These are phyloP conservation scores for Phytophthora kernoviae DNA, from an alignment of 352 stramenopile species.

Conservation along the genomic window DNA sequence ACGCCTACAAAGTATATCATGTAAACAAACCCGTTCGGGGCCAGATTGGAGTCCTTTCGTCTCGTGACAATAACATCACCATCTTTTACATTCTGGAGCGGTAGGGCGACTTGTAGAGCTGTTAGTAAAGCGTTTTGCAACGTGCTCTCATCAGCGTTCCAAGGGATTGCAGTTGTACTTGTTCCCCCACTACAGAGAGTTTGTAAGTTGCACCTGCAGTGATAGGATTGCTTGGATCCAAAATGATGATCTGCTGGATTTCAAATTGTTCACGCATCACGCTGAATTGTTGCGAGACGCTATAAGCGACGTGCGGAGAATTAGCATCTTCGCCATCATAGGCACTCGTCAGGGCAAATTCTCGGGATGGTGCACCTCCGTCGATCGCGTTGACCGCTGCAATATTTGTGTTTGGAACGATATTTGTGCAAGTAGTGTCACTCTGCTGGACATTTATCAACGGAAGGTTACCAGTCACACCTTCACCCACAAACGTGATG, in stretches of 20 bases:
- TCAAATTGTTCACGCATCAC: conserved; percentile 71
- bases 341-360: conserved; percentile 47
- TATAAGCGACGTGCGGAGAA: conserved; percentile 52
- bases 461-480: conserved; percentile 57
- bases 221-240: conserved; percentile 45
- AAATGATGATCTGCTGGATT: conserved; percentile 54
- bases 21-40: conserved; percentile 68
- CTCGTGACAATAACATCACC: conserved; percentile 61
- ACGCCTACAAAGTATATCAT: conserved; percentile 72
- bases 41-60: conserved; percentile 35
- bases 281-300: conserved; percentile 57
- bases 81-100: conserved; percentile 7
- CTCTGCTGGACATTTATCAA: conserved; percentile 20
- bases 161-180: conserved; percentile 45
- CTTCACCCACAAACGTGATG: conserved; percentile 72
- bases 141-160: conserved; percentile 54
- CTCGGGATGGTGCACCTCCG: conserved; percentile 34
- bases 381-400: conserved; percentile 16
- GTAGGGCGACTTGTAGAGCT: conserved; percentile 26
- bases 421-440: conserved; percentile 10
- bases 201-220: conserved; percentile 41
- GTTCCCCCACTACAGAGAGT: conserved; percentile 32
- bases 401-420: conserved; percentile 14
- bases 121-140: conserved; percentile 28
- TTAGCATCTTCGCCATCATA: conserved; percentile 63